These are phyloP conservation scores for Sphaerosporella brunnea DNA, from an alignment of 495 filamentous ascomycete genomes.

Conservation along the genomic window DNA sequence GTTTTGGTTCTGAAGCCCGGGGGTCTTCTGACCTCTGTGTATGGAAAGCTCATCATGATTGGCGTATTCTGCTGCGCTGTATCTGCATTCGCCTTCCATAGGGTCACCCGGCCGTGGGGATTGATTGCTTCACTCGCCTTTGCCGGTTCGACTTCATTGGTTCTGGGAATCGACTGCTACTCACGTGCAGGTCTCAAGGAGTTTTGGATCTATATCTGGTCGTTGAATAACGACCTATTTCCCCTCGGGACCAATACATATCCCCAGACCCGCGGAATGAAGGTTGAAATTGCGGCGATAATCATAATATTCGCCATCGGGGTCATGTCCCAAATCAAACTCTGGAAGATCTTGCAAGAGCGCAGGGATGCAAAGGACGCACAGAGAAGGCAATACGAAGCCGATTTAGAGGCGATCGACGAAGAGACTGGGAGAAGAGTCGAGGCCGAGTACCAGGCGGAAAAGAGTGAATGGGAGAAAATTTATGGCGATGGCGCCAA, in stretches of 20 bases:
- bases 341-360: conserved; percentile 77
- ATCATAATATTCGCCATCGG: conserved; percentile 57
- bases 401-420: conserved; percentile 50
- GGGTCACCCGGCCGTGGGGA: conserved; percentile 57
- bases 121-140: conserved; percentile 63
- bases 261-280: conserved; percentile 71
- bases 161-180: conserved; percentile 83
- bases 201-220: conserved; percentile 92
- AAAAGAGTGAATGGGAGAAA: conserved; percentile 64
- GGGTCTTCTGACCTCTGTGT: conserved; percentile 45
- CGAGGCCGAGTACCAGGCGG: conserved; percentile 47
- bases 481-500: conserved; percentile 41
- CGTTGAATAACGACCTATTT: conserved; percentile 63
- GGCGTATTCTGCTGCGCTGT: conserved; percentile 45
- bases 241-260: conserved; percentile 59
- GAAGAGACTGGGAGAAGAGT: conserved; percentile 47
- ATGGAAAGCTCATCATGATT: conserved; percentile 57
- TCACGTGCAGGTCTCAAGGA: conserved; percentile 78
- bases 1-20: conserved; percentile 59
- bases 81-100: conserved; percentile 62
- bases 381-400: conserved; percentile 37
- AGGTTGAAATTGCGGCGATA: conserved; percentile 64
- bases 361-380: conserved; percentile 44
- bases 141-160: conserved; percentile 55
- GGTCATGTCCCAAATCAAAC: conserved; percentile 62